Percentiles rank a stretch among this genome's conserved stretches.
These are phyloP conservation scores for Pseudocercospora musae DNA, from an alignment of 2,329 filamentous ascomycete genomes.

Conservation along the genomic window DNA sequence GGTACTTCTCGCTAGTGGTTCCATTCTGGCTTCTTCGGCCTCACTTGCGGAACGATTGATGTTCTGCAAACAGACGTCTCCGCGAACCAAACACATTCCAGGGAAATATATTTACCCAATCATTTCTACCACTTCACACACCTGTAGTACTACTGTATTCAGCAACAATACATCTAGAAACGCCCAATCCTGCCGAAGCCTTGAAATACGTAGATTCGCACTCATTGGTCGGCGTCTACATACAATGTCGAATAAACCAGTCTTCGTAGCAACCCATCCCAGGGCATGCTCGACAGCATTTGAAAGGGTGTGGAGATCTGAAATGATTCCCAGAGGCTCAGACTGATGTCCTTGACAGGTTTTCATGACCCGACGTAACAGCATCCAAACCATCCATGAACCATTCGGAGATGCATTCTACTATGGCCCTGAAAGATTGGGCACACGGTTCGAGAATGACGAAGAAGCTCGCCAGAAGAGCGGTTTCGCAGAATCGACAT, in stretches of 20 bases:
- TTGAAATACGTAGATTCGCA: conserved; percentile 15
- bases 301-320: conserved; percentile 66
- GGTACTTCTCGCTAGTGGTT: neutral
- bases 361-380: conserved; percentile 90
- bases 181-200: neutral
- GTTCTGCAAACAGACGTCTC: conserved; percentile 1
- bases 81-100: neutral
- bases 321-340: neutral
- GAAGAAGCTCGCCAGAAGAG: conserved; percentile 52
- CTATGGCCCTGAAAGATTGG: conserved; percentile 85
- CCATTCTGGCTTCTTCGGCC: neutral
- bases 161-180: neutral
- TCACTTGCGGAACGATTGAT: neutral
- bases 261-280: conserved; percentile 92
- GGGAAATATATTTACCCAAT: neutral
- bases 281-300: conserved; percentile 95
- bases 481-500: conserved; percentile 69
- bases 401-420: conserved; percentile 97
- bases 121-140: neutral
- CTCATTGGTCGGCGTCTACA: conserved; percentile 3
- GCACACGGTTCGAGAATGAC: conserved; percentile 73
- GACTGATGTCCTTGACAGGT: conserved; percentile 56
- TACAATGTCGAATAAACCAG: conserved; percentile 70
- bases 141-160: neutral
- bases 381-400: conserved; percentile 82